Conservation (phyloP, 2,329 filamentous ascomycete species). For the Talaromyces sp. region DNA sequence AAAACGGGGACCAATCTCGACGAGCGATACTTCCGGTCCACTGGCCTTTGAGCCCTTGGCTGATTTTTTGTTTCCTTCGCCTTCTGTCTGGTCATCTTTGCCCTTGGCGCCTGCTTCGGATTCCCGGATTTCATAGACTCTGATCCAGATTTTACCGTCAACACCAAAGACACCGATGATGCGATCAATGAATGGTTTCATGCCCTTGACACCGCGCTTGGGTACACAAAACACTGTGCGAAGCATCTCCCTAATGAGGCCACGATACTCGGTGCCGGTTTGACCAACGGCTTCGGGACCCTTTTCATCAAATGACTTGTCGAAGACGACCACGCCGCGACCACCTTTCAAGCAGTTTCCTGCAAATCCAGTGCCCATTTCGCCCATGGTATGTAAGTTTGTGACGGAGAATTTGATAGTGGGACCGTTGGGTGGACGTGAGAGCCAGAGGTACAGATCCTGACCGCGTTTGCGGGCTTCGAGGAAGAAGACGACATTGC, state of each 20-base stretch:
- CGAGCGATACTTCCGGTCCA: constrained; percentile 72
- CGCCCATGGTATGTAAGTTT: constrained; percentile 88
- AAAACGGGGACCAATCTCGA: constrained; percentile 91
- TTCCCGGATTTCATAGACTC: constrained; percentile 90
- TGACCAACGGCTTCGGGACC: constrained; percentile 67
- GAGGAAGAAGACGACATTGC: constrained; percentile 92
- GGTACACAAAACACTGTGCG: constrained; percentile 89
- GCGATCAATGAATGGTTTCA: constrained; percentile 94
- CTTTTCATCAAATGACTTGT: constrained; percentile 74
- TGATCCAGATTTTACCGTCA: constrained; percentile 92
- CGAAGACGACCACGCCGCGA: constrained; percentile 85
- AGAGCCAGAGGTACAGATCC: constrained; percentile 72
- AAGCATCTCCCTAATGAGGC: constrained; percentile 74
- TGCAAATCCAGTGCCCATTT: constrained; percentile 64
- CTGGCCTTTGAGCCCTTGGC: constrained; percentile 43
- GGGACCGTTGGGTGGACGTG: constrained; percentile 80
- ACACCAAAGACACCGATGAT: constrained; percentile 88
- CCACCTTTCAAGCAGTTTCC: constrained; percentile 96
- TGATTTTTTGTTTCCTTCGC: constrained; percentile 22
- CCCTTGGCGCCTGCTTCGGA: constrained; percentile 57
- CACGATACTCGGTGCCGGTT: constrained; percentile 41
- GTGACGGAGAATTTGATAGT: constrained; percentile 53
- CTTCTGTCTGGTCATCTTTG: constrained; percentile 36
- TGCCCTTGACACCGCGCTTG: constrained; percentile 70
- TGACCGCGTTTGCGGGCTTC: constrained; percentile 75